Base-by-base conservation (phyloP, 805 yeast genomes). In the Lachancea fermentati region DNA sequence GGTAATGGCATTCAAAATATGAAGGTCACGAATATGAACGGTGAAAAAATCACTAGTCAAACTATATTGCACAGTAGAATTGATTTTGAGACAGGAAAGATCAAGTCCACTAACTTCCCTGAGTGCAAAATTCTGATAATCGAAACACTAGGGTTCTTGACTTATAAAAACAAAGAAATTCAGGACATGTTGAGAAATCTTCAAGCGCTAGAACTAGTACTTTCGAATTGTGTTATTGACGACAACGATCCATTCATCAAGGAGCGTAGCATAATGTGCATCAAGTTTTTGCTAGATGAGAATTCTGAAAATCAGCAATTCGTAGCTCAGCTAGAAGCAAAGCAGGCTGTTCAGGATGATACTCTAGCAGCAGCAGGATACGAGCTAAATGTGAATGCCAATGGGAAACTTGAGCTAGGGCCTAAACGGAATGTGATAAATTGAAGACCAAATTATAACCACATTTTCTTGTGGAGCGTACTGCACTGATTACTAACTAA, bases 161-260 rank as follows among this genome's bases (percentile, higher is more conserved):
- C 75, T 0, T 72, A 72, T 47, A 65, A 72, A 0, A 72, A 78
- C 34, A 65, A 60, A 33, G 66, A 66, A 4, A 73, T 77, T 4
- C 96, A 91, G 56, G 91, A 89, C 42, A 57, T 63, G 32, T 66
- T 85, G 26, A 66, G 97, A 34, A 73, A 72, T 19, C 49, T 68
- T 1, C 85, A 82, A 34, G 95, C 87, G 0, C 58, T 91, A 11
- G 85, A 79, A 39, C 61, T 85, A 14, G 70, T 89, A 0, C 65
- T 91, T 17, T 82, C 89, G 5, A 82, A 81, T 47, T 89, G 97
- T 64, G 76, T 83, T 30, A 79, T 93, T 37, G 97, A 91, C 58
- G 81, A 79, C 33, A 78, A 85, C 56, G 94, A 93, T 58, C 97
- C 97, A 0, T 91, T 73, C 44, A 81, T 85, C 42, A 82, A 86